phyloP scores from a whole-genome alignment of 2,329 filamentous ascomycete genomes.

The Sphaerulina vaccinii region DNA sequence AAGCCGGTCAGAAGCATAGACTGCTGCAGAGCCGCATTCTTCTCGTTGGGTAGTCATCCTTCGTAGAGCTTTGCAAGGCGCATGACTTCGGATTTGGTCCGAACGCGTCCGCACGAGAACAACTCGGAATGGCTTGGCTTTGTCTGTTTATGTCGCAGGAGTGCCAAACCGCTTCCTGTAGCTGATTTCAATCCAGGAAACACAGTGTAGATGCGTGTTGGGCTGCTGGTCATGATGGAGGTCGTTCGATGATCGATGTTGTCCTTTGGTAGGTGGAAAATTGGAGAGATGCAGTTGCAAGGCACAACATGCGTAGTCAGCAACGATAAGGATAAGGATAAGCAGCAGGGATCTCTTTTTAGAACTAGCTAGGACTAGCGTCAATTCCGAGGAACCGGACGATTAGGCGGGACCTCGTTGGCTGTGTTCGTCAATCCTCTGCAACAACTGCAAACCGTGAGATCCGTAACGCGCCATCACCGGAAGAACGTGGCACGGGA shows the following conservation, averaged over 20 bases:
- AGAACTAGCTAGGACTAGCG: no score
- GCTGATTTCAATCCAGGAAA: background rate
- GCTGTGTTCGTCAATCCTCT: background rate
- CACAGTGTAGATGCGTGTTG: no score
- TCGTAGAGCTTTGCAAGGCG: slow-evolving; percentile 1
- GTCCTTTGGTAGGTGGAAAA: background rate
- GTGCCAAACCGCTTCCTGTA: background rate
- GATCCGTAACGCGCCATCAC: slow-evolving; percentile 1
- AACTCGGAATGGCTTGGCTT: slow-evolving; percentile 5
- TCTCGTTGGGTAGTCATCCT: slow-evolving; percentile 11
- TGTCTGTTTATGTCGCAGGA: slow-evolving; percentile 3
- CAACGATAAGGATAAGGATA: no score
- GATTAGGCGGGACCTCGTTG: background rate
- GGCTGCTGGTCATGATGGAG: no score
- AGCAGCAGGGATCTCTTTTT: slow-evolving; percentile 1
- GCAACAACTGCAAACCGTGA: background rate
- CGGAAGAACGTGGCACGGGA: background rate
- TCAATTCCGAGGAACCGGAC: no score
- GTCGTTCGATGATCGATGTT: no score
- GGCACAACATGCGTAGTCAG: background rate
- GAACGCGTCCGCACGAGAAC: slow-evolving; percentile 3
- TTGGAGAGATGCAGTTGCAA: slow-evolving; percentile 1
- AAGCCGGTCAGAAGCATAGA: slow-evolving; percentile 2
- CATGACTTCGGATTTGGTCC: slow-evolving; percentile 2
- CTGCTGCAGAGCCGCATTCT: slow-evolving; percentile 1